Evolutionary conservation across 495 filamentous ascomycete species (phyloP).

Genomic region (Podospora pseudopauciseta): DNA sequence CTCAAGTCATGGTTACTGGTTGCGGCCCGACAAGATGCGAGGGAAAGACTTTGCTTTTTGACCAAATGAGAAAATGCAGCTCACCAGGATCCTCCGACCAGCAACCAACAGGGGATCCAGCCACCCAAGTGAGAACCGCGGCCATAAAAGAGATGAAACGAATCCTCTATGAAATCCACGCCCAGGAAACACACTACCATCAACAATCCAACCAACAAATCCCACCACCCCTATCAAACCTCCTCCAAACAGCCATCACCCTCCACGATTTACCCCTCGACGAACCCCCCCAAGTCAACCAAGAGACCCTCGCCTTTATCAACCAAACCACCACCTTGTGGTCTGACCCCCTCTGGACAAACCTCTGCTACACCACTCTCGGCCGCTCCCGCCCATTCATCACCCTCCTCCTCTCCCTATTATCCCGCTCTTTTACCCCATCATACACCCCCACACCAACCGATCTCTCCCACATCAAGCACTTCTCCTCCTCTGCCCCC

Average conservation of each 20-base stretch:
- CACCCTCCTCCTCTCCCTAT: not conserved
- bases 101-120: not conserved
- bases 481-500: not conserved
- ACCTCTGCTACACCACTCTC: not conserved
- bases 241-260: not conserved
- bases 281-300: not conserved
- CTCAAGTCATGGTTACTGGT: not conserved
- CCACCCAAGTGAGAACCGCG: not conserved
- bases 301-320: not conserved
- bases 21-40: not conserved
- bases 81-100: not conserved
- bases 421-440: not conserved
- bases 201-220: not conserved
- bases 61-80: not conserved
- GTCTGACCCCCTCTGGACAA: not conserved
- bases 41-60: not conserved
- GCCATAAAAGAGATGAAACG: not conserved
- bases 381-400: not conserved
- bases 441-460: conserved; percentile 1
- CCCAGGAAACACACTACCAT: not conserved
- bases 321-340: not conserved
- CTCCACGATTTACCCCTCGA: not conserved
- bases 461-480: not conserved
- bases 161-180: not conserved
- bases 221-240: not conserved